Conservation (phyloP, 495 filamentous ascomycete species). For the Penicillium dipodomyicola region DNA sequence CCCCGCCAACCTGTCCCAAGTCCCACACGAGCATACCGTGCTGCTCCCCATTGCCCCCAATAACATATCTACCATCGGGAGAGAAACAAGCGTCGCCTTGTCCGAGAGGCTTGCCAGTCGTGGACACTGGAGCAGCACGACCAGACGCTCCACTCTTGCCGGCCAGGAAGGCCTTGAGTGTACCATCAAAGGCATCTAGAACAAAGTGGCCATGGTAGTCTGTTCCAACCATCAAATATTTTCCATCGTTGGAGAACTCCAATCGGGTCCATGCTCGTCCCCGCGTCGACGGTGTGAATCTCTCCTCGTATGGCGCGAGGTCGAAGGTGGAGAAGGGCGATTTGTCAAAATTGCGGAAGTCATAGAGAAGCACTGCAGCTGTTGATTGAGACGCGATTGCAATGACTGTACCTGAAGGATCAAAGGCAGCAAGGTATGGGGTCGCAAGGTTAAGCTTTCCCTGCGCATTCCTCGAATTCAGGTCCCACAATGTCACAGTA, state of each 20-base stretch:
- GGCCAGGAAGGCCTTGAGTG: conserved; percentile 61
- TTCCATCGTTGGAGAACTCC: conserved; percentile 94
- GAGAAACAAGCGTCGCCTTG: conserved; percentile 86
- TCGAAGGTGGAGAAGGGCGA: conserved; percentile 86
- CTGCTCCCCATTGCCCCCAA: conserved; percentile 71
- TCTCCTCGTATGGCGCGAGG: conserved; percentile 57
- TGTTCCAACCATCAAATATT: conserved; percentile 77
- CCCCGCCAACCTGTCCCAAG: conserved; percentile 52
- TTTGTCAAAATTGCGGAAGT: conserved; percentile 89
- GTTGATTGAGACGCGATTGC: conserved; percentile 81
- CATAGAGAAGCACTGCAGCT: conserved; percentile 80
- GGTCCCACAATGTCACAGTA: conserved; percentile 85
- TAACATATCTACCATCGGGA: conserved; percentile 80
- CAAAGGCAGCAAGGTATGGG: conserved; percentile 81
- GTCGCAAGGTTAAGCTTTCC: conserved; percentile 73
- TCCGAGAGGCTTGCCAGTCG: conserved; percentile 48
- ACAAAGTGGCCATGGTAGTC: conserved; percentile 79
- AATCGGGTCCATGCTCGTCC: conserved; percentile 74
- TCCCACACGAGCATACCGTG: conserved; percentile 82
- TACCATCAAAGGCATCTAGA: conserved; percentile 84
- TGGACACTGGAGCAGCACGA: conserved; percentile 46
- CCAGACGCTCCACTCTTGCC: conserved; percentile 46
- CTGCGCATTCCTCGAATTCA: conserved; percentile 66
- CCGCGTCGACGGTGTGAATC: conserved; percentile 49
- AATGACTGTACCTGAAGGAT: conserved; percentile 85